phyloP scores from a whole-genome alignment of 306 rosid genomes.

The Coriaria nepalensis region DNA sequence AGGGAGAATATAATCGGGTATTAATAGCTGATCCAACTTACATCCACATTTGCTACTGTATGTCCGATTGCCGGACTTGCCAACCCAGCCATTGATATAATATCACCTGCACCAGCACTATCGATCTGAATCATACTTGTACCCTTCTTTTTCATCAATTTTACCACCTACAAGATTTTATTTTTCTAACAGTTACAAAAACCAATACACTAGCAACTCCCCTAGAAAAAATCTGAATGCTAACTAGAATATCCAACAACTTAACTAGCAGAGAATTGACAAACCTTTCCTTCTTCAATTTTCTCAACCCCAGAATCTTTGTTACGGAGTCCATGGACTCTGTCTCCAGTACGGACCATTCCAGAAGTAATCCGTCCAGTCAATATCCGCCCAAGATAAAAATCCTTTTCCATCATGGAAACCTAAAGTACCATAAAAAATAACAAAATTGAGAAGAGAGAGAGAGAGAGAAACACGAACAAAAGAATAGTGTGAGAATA shows the following conservation, averaged over 20 bases:
- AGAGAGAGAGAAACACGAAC: conserved; percentile 5
- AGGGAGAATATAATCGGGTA: background rate
- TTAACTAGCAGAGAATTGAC: conserved; percentile 2
- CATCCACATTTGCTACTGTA: conserved; percentile 75
- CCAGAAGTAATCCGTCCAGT: conserved; percentile 85
- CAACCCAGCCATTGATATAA: conserved; percentile 83
- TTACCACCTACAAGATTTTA: conserved; percentile 42
- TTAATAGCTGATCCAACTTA: conserved; percentile 6
- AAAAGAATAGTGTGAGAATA: conserved; percentile 12
- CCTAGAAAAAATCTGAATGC: background rate
- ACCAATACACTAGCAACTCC: background rate
- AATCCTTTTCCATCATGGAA: conserved; percentile 96
- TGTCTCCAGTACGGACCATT: conserved; percentile 68
- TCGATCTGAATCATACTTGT: conserved; percentile 57
- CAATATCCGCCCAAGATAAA: conserved; percentile 84
- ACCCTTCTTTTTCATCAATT: conserved; percentile 91
- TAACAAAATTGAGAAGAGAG: conserved; percentile 4
- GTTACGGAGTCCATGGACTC: conserved; percentile 67
- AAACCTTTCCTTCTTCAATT: conserved; percentile 94
- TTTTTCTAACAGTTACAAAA: background rate
- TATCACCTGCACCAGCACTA: conserved; percentile 97
- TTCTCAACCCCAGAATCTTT: conserved; percentile 67
- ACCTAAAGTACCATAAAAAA: conserved; percentile 56
- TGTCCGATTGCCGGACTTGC: conserved; percentile 80
- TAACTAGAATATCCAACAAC: background rate